Conservation (phyloP, 208 protist genomes). For the Acanthamoeba sp. region DNA sequence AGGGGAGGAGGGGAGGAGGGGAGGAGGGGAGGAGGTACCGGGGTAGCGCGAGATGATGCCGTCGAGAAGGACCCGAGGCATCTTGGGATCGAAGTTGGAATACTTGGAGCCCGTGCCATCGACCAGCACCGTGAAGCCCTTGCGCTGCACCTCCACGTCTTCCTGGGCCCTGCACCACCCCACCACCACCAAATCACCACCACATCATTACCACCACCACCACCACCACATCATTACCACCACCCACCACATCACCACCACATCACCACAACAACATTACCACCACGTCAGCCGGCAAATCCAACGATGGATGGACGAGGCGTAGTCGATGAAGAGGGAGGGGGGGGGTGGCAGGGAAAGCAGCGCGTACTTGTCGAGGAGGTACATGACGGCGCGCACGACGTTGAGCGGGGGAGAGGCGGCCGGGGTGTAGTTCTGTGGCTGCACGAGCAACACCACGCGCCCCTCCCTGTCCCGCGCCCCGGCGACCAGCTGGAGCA, state of each 20-base stretch:
- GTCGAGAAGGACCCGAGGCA: neutral
- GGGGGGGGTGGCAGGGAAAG: too few relatives aligned
- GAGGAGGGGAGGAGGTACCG: neutral
- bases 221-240: too few relatives aligned
- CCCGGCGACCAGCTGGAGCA: neutral
- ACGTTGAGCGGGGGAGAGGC: constrained; percentile 14
- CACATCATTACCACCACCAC: too few relatives aligned
- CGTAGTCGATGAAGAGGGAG: neutral
- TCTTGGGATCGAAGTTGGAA: constrained; percentile 56
- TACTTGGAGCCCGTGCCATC: constrained; percentile 59
- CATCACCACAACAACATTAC: too few relatives aligned
- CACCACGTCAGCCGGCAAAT: too few relatives aligned
- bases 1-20: neutral
- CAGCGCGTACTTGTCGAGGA: constrained; percentile 35
- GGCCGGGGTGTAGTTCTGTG: neutral
- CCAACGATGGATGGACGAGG: neutral
- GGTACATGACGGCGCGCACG: constrained; percentile 30
- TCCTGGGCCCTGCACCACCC: constrained; percentile 29
- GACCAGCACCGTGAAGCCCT: constrained; percentile 38
- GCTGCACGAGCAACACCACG: neutral
- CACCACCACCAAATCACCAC: too few relatives aligned
- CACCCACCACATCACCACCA: too few relatives aligned
- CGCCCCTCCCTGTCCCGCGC: constrained; percentile 7
- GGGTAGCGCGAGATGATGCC: constrained; percentile 22
- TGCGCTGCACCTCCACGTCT: neutral